Base-by-base conservation (phyloP, 495 filamentous ascomycete genomes). In the Hypoxylon lenormandii region DNA sequence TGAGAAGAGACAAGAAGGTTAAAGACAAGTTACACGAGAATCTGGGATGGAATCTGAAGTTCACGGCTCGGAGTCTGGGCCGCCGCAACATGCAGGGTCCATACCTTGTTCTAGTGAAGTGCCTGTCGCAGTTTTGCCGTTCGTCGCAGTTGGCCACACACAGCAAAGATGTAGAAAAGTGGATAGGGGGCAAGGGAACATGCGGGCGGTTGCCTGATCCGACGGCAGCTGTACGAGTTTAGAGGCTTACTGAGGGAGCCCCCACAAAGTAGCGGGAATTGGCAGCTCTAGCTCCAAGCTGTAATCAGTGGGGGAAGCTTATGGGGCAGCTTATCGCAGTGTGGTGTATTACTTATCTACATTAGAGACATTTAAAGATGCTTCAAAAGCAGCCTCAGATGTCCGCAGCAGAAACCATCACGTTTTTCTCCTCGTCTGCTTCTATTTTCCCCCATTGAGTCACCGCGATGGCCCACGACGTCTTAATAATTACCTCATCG, bases 321-420 rank as follows among this genome's bases (percentile, higher is more conserved):
- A 42, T 40, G 49, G 45, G 46, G 36, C 33, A 53, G 15, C 42
- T 60, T 49, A 60, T 49, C 26, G 15, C 11, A 28, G 7, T 28
- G 26, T 28, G 26, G 26, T 28, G 30, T 33, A 3, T 21, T 48
- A 52, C 33, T 15, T 12, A 23, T 65, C 40, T 10, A n/a, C n/a
- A n/a, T n/a, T n/a, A 26, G 28, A 19, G 42, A 45, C 42, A 45
- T 43, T 43, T 56, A 8, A 15, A 52, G 13, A 50, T 46, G 62
- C 52, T 51, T 18, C 53, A 53, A 53, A 37, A 36, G 28, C 46
- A 72, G 70, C 74, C 80, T 77, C 79, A 80, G 77, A 81, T 79
- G 67, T 81, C 74, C 80, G 79, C 77, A 51, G 80, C 76, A 82
- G 77, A 80, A 76, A 80, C 75, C 75, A 80, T 84, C 80, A 83